Evolutionary conservation across 768 basidiomycete species (phyloP).

Genomic region (Tulasnella sp.): DNA sequence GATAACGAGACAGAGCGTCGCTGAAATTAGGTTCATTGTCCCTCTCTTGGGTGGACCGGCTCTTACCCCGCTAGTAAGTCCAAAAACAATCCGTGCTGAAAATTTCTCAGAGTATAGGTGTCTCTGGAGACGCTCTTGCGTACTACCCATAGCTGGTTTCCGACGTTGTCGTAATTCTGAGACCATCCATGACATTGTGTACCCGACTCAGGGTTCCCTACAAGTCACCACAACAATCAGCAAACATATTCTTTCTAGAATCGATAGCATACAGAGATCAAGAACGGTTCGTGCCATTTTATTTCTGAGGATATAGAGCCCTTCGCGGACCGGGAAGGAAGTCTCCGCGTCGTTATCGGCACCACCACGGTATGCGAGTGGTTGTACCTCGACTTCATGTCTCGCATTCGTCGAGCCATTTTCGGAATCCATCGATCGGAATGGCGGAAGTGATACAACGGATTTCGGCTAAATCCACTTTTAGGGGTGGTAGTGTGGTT

Average conservation of each 20-base stretch:
- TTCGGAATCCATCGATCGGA: background rate
- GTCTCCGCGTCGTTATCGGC: background rate
- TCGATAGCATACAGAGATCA: background rate
- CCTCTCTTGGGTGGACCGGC: no score
- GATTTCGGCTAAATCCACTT: background rate
- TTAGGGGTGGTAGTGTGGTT: no score
- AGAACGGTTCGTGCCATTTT: background rate
- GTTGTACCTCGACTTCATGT: background rate
- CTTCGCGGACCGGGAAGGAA: background rate
- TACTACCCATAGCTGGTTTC: background rate
- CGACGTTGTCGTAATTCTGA: background rate
- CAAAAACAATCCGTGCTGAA: background rate
- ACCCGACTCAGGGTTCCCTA: background rate
- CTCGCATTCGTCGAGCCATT: background rate
- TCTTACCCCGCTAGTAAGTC: background rate
- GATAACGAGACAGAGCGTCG: no score
- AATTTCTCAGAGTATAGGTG: background rate
- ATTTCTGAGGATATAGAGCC: background rate
- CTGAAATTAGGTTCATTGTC: no score
- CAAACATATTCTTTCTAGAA: no score
- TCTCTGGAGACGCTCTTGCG: background rate
- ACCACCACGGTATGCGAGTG: background rate
- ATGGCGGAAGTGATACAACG: background rate
- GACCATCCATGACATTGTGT: background rate
- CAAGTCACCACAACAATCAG: no score